Evolutionary conservation across 305 asterid species (phyloP), one percentile per base, ranked within the genome.

Genomic region (Fraxinus paxiana): DNA sequence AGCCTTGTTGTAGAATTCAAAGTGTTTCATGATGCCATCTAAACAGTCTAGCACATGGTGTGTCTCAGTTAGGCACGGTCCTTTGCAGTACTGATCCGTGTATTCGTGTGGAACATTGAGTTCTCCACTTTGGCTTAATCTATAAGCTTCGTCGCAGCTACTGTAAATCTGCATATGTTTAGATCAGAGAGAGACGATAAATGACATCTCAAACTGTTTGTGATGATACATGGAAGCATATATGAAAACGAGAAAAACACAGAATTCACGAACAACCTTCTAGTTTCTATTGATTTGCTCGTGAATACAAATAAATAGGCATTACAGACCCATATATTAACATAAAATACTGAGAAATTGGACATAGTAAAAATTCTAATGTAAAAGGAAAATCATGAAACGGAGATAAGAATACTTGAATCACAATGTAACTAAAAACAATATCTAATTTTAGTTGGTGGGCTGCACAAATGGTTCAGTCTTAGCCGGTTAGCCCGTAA

Each of bases 41-140:
- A 94, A 79, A 67, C 98, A 94, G 80, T 84, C 87, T 1, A 94
- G 92, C 2, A 84, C 97, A 26, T 82, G 95, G 84, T 78, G 82
- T 41, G 98, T 95, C 89, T 95, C 98, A 13, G 79, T 56, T 10
- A 87, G 8, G 83, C 98, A 95, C 6, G 98, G 94, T 74, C 98
- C 95, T 3, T 78, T 69, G 87, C 98, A 92, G 75, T 87, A 95
- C 61, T 92, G 86, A 56, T 93, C 94, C 0, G 90, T 46, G 80
- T 84, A 70, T 63, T 90, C 97, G 6, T 84, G 89, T 4, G 93
- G 90, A 56, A 95, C 92, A 77, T 89, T 77, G 77, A 95, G 89
- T 63, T 90, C 90, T n/a, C 98, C 98, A 0, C 84, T 90, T 73
- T 84, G 84, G 1, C 87, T 88, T 41, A 95, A 88, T 56, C 98